Evolutionary conservation across 2,329 filamentous ascomycete species (phyloP), one percentile per base, ranked within the genome.

Genomic region (Claviceps citrina): DNA sequence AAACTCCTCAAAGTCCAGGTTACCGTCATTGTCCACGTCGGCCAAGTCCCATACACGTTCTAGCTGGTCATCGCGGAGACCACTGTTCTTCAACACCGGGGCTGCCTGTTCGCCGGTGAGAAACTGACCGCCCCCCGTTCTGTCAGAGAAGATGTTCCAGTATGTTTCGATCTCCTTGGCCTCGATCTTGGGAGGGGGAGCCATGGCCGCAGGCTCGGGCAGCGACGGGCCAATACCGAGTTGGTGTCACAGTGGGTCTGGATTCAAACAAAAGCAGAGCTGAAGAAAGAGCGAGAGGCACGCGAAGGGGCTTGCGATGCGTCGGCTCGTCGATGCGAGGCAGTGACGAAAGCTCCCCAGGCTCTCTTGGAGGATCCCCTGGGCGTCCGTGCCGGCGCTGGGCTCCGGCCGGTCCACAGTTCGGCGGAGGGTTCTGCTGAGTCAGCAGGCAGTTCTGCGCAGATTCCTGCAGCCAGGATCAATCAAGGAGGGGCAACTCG

Each of bases 1-100:
- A 61, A 98, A 98, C 69, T 98, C 91, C 65, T 98, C 91, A 66
- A 98, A 98, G 64, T 98, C 91, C 40, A 98, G 70, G 62, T 93
- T 93, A 47, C 91, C 91, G 66, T 98, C 91, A 52, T 87, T 87
- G 63, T 98, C 91, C 45, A 98, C 85, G 59, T 98, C 91, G 43
- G 91, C 85, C 46, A 98, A 71, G 56, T 98, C 91, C 91, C 91
- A 98, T 46, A 98, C 84, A 52, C 79, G 76, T 65, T 96, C 91
- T n/a, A 98, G 78, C 65, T 98, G 89, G 54, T 72, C 70, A 54
- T 77, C 73, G 41, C 70, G 68, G 46, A 77, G 59, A 10, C 73
- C 73, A 48, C 71, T 76, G 62, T 77, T 76, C 60, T 77, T 77
- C 39, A 77, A 65, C 31, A 77, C 70, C 10, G 73, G 73, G 36